Conservation (phyloP, 2,329 filamentous ascomycete genomes). For the Scytalidium sp. region DNA sequence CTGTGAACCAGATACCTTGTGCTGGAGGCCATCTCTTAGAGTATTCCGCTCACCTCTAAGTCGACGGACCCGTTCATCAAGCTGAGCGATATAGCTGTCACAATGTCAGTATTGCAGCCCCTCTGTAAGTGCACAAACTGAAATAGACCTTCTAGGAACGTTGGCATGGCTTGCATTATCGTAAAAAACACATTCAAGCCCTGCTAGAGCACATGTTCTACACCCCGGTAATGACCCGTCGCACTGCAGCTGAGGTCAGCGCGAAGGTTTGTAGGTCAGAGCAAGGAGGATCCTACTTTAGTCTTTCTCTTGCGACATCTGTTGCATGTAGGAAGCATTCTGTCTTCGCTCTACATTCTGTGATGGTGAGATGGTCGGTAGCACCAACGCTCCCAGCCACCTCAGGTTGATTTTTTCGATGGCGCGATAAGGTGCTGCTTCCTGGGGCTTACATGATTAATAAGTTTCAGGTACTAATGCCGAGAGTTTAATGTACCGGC, state of each 20-base stretch:
- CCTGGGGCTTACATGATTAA: no score
- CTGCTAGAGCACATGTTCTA: background rate
- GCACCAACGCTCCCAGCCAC: no score
- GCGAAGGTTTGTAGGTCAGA: background rate
- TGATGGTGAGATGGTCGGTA: no score
- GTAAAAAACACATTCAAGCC: background rate
- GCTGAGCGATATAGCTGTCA: background rate
- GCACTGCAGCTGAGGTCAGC: background rate
- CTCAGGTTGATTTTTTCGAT: no score
- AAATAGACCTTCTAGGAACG: background rate
- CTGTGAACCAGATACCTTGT: no score
- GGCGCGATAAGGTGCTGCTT: no score
- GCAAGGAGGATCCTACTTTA: background rate
- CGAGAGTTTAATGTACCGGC: no score
- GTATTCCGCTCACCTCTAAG: background rate
- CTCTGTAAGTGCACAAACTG: no score
- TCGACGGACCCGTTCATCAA: background rate
- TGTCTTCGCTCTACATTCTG: no score
- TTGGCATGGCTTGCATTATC: background rate
- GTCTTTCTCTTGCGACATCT: background rate
- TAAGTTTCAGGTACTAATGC: no score
- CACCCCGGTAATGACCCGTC: background rate
- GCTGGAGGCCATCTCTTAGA: background rate
- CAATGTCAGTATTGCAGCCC: background rate
- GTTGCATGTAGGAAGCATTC: background rate